phyloP scores from a whole-genome alignment of 2,329 filamentous ascomycete genomes.

The Scortechinia acanthostroma region DNA sequence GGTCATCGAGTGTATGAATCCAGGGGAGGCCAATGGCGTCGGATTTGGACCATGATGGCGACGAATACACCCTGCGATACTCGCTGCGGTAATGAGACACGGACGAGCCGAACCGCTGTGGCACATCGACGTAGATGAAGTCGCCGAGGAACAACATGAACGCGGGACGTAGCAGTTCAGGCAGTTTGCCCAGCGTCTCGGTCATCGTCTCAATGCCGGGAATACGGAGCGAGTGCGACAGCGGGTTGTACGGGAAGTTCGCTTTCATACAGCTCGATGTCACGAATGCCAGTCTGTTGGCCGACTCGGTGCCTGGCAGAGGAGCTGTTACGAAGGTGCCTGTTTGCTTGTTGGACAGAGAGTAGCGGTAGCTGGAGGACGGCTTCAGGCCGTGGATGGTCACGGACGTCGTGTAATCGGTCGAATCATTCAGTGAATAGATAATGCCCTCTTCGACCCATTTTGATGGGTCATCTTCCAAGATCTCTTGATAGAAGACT shows the following conservation, averaged over 20 bases:
- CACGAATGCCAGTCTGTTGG: constrained; percentile 47
- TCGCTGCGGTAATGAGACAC: constrained; percentile 8
- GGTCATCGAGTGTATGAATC: constrained; percentile 67
- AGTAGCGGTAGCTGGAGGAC: constrained; percentile 53
- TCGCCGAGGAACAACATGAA: constrained; percentile 39
- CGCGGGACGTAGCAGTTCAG: constrained; percentile 40
- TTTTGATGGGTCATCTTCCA: constrained; percentile 9
- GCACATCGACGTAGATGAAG: constrained; percentile 57
- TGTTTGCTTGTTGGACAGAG: constrained; percentile 49
- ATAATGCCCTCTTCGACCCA: constrained; percentile 31
- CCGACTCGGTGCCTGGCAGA: constrained; percentile 34
- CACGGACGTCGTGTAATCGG: constrained; percentile 52
- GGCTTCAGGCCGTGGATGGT: constrained; percentile 41
- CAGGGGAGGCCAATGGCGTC: constrained; percentile 42
- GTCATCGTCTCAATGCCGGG: constrained; percentile 45
- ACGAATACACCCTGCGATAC: constrained; percentile 62
- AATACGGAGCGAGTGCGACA: constrained; percentile 53
- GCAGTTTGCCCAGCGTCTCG: constrained; percentile 23
- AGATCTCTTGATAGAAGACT: constrained; percentile 27
- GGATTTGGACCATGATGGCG: constrained; percentile 49
- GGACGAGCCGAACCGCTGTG: constrained; percentile 10
- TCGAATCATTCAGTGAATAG: constrained; percentile 39
- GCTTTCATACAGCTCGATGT: constrained; percentile 66
- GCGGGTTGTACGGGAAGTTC: constrained; percentile 57
- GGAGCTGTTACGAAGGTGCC: constrained; percentile 54